Evolutionary conservation across 148 eudicot genomes (phyloP), one percentile per base, ranked within the genome.

Genomic region (Vaccinium vitisidaea): DNA sequence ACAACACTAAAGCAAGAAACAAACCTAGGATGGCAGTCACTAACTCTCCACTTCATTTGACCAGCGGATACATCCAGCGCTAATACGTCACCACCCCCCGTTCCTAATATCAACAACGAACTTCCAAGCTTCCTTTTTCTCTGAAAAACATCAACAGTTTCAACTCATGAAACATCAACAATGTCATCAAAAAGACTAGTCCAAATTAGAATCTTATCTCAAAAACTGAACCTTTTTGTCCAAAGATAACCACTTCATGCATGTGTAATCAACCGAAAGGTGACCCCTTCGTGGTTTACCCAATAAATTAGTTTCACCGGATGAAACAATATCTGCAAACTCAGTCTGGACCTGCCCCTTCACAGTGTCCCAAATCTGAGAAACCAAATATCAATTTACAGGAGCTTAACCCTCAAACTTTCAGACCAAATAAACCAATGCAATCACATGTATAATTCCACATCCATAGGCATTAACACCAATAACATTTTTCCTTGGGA

Each of bases 21-120:
- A 84, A 84, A 95, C 99, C 99, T 98, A 18, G 99, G 98, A 88
- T 97, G 98, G 75, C 99, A 95, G 71, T 95, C 97, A 87, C 89
- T 92, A 83, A 90, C 89, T 88, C 91, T 95, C 99, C 99, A 97
- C 89, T 90, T 97, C 85, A 95, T 88, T 56, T 95, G 98, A 55
- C 96, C 95, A 59, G 93, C 93, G 43, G 98, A 90, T 36, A 94
- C 98, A 90, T 95, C 98, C 84, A 93, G 82, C 2, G 95, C 99
- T 79, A 97, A 77, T 48, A 93, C 93, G 86, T 97, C 99, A 10
- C 99, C 98, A 80, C 96, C 90, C 27, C 98, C 99, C 0, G 99
- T 97, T 84, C 99, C 98, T 87, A 95, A 84, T 82, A 95, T 90
- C 79, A 95, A 80, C 74, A 94, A 83, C 46, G 98, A 92, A 85